Conservation (phyloP, 2,329 filamentous ascomycete species). For the Ilyonectria destructans region DNA sequence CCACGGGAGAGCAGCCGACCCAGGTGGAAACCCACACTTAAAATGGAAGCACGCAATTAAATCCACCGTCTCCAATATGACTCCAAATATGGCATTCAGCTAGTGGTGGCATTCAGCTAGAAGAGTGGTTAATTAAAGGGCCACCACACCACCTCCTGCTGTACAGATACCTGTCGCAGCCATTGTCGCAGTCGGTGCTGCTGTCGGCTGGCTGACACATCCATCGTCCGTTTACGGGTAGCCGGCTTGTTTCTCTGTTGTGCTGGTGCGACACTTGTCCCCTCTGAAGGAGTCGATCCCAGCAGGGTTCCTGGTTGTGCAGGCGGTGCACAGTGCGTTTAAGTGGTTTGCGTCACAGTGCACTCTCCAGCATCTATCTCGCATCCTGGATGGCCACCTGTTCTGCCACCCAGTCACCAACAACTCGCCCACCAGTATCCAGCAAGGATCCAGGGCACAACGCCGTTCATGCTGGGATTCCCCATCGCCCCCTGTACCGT, state of each 20-base stretch:
- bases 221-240: conserved; percentile 5
- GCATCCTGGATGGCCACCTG: not conserved
- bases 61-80: no score
- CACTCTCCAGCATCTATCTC: not conserved
- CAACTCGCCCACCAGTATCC: no score
- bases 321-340: not conserved
- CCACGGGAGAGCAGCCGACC: conserved; percentile 13
- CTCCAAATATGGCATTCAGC: no score
- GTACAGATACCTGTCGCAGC: not conserved
- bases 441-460: conserved; percentile 1
- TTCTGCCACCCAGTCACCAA: no score
- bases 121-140: not conserved
- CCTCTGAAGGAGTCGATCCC: conserved; percentile 14
- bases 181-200: not conserved
- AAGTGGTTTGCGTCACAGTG: not conserved
- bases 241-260: conserved; percentile 21
- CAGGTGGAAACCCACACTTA: conserved; percentile 1
- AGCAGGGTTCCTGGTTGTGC: conserved; percentile 9
- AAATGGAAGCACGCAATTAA: not conserved
- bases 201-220: not conserved
- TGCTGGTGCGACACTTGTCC: conserved; percentile 28
- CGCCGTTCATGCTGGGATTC: conserved; percentile 15
- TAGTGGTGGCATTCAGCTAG: not conserved
- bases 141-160: not conserved
- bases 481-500: not conserved